A percentile compares a stretch with the other conserved stretches of the same genome.
These are phyloP conservation scores for Microbotryum scabiosae DNA, from an alignment of 1,284 basidiomycete genomes.

Conservation along the genomic window DNA sequence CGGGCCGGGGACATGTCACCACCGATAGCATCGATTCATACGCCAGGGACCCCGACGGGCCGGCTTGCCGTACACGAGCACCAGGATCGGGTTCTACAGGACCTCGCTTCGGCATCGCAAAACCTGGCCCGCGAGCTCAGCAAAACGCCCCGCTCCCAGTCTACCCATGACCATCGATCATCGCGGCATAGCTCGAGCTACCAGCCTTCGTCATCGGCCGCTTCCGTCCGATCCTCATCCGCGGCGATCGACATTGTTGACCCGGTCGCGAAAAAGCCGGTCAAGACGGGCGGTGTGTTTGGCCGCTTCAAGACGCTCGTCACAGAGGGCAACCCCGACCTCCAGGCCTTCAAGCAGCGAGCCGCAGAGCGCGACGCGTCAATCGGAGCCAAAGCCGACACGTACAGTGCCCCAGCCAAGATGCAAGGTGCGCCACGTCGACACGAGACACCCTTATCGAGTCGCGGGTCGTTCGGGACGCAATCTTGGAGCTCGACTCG, in stretches of 20 bases:
- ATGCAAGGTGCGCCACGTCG: constrained; percentile 24
- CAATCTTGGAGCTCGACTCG: constrained; percentile 18
- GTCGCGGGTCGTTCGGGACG: constrained; percentile 18
- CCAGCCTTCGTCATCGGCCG: constrained; percentile 3
- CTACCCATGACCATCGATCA: constrained; percentile 5
- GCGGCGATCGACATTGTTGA: background rate
- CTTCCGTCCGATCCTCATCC: constrained; percentile 4
- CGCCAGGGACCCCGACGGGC: constrained; percentile 10
- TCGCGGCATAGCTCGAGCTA: constrained; percentile 6
- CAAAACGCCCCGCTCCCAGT: constrained; percentile 41
- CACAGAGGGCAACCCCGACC: constrained; percentile 34
- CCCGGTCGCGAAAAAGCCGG: background rate
- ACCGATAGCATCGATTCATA: background rate
- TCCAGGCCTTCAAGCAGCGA: constrained; percentile 33
- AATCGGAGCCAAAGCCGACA: constrained; percentile 25
- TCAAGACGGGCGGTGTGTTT: constrained; percentile 25
- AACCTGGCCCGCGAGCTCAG: constrained; percentile 73
- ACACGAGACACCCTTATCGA: constrained; percentile 22
- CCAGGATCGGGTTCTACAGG: constrained; percentile 45
- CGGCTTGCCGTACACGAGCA: background rate
- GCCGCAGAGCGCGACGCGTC: constrained; percentile 30
- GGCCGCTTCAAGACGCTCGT: constrained; percentile 31
- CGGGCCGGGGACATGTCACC: constrained; percentile 11
- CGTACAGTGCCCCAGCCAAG: constrained; percentile 32
- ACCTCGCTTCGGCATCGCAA: constrained; percentile 69